Evolutionary conservation across 1,139 yeast species (phyloP), one percentile per base, ranked within the genome.

Genomic region (Geotrichum klebahnii): DNA sequence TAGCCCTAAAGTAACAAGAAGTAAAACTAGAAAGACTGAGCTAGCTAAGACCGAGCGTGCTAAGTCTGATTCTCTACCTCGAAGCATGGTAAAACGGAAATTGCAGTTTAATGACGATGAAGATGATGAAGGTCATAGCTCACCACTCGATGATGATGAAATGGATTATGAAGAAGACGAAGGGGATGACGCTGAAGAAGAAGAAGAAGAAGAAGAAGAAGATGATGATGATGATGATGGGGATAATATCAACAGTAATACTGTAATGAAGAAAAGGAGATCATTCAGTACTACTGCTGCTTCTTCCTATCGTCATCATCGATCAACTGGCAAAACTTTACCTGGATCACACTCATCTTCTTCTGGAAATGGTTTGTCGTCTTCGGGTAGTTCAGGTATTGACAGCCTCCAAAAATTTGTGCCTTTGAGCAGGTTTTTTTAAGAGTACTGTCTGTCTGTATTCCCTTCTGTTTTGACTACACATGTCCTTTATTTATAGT

Each of bases 381-480:
- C 40, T 37, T 29, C 17, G 8, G 29, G 20, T 23, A 38, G 16
- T 40, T 22, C 20, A 17, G 47, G 49, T 32, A 48, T 51, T 34
- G 58, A 59, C 29, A 57, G 52, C 38, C 43, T 58, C 31, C 51
- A 57, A 43, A 58, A 58, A 49, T 58, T 53, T 48, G 48, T 58
- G 32, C 58, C 57, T 17, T 37, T 57, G 16, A 54, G 59, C 42
- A 32, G 61, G 50, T 58, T 58, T 46, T 54, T 57, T 47, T 56
- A 42, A 48, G 6, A 3, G 5, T 19, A 22, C 35, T 10, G 24
- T 22, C 9, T 35, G 38, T 35, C 5, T 35, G 24, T 31, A 31
- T 8, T 10, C n/a, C 34, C 34, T 9, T n/a, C n/a, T 5, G 23
- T 32, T 17, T 32, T 5, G 35, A 6, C 5, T 5, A 32, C n/a